Base-by-base conservation (phyloP, 2,329 filamentous ascomycete species). In the Trichoderma sp. region DNA sequence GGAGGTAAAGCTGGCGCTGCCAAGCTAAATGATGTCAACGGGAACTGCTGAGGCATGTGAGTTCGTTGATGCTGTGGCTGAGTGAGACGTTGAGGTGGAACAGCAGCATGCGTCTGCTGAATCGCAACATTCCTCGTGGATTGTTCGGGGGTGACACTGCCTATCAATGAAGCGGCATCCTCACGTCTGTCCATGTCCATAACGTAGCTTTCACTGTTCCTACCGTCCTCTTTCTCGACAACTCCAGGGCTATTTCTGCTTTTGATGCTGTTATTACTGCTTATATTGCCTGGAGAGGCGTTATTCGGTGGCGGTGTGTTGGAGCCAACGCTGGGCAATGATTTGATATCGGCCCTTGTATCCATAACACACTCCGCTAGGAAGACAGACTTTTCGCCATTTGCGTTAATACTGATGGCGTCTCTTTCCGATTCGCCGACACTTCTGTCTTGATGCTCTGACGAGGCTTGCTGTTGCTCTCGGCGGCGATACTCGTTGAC, bases 401-500 rank as follows among this genome's bases (percentile, higher is more conserved):
- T 51, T 13, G 24, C 0, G 26, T 26, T 10, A 26, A 26, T 21
- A 3, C 16, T 26, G 21, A 16, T 51, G 14, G 49, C 26, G n/a
- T 51, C 49, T 51, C 11, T 11, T 6, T 21, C 21, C 1, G 49
- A 14, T 51, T 26, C 21, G 49, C 24, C 39, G 30, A 30, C 21
- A 34, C 37, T n/a, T 26, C 28, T 51, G 21, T 58, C 59, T 30
- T 64, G 55, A 28, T 3, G 32, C 10, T 43, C 52, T 18, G 37
- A 51, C 4, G 51, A 21, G n/a, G 16, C 24, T 26, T 60, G 58
- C 14, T 68, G 56, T 11, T 68, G 32, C 21, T 68, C 66, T n/a
- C 66, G 58, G 16, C 66, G 66, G n/a, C 66, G 52, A 39, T 68
- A 68, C 26, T 68, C 66, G 52, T 24, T 68, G 26, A 68, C 66